These are phyloP conservation scores for Calonectria crousiana DNA, from an alignment of 2,329 filamentous ascomycete species.

Conservation along the genomic window DNA sequence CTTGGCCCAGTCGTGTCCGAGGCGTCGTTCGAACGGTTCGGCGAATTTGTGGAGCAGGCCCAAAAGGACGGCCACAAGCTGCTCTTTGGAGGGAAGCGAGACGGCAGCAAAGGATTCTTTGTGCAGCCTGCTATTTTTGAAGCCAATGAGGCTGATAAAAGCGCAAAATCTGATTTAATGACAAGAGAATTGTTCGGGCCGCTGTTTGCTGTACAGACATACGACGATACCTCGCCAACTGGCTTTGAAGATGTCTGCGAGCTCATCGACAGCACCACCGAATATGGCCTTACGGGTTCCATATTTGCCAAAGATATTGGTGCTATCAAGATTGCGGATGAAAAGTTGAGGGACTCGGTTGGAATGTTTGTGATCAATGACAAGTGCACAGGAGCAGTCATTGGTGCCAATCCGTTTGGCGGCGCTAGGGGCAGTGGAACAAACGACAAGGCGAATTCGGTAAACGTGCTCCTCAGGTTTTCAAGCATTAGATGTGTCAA, in stretches of 20 bases:
- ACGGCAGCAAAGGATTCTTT: neutral
- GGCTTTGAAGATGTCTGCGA: conserved; percentile 1
- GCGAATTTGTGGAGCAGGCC: neutral
- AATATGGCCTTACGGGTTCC: neutral
- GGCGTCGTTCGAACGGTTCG: neutral
- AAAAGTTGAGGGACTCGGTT: neutral
- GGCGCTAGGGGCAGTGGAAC: neutral
- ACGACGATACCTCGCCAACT: neutral
- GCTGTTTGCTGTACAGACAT: neutral
- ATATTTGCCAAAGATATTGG: neutral
- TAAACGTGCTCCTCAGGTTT: neutral
- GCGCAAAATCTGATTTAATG: neutral
- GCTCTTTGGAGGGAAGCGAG: neutral
- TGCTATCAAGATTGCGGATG: neutral
- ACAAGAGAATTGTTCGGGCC: neutral
- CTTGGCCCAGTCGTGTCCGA: neutral
- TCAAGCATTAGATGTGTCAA: neutral
- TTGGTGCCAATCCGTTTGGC: neutral
- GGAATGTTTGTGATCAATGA: neutral
- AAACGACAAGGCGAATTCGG: neutral
- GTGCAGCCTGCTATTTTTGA: neutral
- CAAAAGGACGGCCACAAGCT: neutral
- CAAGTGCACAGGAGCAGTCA: neutral
- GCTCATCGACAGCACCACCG: neutral
- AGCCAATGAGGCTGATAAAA: neutral